phyloP scores from a whole-genome alignment of 2,329 filamentous ascomycete species.

The Alternaria viburni region DNA sequence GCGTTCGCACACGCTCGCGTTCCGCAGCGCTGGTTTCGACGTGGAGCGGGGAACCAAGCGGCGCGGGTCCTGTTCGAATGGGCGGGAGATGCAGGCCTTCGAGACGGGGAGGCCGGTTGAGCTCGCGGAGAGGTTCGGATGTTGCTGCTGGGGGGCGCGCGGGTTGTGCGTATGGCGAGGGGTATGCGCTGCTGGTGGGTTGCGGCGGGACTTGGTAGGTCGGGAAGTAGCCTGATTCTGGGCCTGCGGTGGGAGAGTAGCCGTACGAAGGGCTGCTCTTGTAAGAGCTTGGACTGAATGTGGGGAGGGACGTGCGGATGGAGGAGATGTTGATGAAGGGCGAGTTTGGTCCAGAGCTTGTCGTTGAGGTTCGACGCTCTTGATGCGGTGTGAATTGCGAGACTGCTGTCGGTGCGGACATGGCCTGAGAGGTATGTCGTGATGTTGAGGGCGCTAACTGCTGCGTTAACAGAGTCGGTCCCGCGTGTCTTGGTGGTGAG shows the following conservation, averaged over 20 bases:
- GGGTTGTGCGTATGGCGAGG: conserved; percentile 35
- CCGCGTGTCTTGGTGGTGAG: conserved; percentile 29
- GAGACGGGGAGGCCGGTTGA: conserved; percentile 30
- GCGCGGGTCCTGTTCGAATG: conserved; percentile 41
- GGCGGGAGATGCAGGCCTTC: conserved; percentile 46
- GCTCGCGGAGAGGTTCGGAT: conserved; percentile 37
- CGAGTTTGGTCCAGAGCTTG: conserved; percentile 42
- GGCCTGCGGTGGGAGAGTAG: conserved; percentile 44
- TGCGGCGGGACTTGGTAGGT: conserved; percentile 38
- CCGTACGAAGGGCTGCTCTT: conserved; percentile 41
- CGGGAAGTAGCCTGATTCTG: conserved; percentile 43
- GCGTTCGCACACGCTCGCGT: conserved; percentile 34
- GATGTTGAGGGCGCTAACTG: conserved; percentile 43
- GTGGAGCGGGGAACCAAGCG: conserved; percentile 40
- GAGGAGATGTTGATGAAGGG: conserved; percentile 45
- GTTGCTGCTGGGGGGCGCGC: conserved; percentile 34
- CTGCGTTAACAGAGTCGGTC: conserved; percentile 42
- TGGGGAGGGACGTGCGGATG: conserved; percentile 44
- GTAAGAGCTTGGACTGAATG: conserved; percentile 43
- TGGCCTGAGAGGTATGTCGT: conserved; percentile 32
- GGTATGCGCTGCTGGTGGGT: conserved; percentile 28
- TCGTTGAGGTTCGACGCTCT: conserved; percentile 37
- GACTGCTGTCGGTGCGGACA: conserved; percentile 34
- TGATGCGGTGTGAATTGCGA: conserved; percentile 39
- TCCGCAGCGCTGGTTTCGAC: conserved; percentile 30